Base-by-base conservation (phyloP, 257 asterid genomes). In the Fraxinus americana region DNA sequence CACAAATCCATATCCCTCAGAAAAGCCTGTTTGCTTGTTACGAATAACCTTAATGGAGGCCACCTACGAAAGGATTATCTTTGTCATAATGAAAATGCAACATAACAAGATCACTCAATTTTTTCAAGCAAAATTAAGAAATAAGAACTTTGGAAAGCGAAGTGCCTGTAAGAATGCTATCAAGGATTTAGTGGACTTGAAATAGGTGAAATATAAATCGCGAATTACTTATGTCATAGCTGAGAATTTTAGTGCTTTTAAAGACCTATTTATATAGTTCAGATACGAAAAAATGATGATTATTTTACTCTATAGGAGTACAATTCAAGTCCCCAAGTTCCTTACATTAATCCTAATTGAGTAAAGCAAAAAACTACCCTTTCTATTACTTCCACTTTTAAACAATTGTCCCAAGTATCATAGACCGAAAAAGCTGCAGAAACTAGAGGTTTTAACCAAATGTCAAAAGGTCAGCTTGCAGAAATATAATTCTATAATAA, bases 1-100 rank as follows among this genome's bases (percentile, higher is more conserved):
- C 69, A 88, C 89, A 76, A 88, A 88, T 70, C 91, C 91, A 80
- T 88, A 88, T 57, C 91, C 91, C 85, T 88, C 91, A 1, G 89
- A 84, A 75, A 80, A 81, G 59, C 89, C 88, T 39, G 91, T 85
- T 74, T 85, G 91, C 75, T 88, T 88, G 75, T 88, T 88, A 76
- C 91, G 88, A 75, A 88, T 88, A 48, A 88, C 87, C 83, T 88
- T 88, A 75, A 88, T 82, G 35, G 87, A 78, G 74, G 86, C 86
- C 75, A 85, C 83, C 91, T 88, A 81, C 82, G 81, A 52, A 70
- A 73, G 38, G 21, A 66, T 66, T 5, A 30, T 23, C 32, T 9
- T n/a, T 54, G 48, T 50, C 39, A 25, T 25, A 3, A 43, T 17
- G 27, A 71, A 61, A 61, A 2, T 23, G 68, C 4, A 23, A 61